Evolutionary conservation across 345 rosid species (phyloP), one percentile per base, ranked within the genome.

Genomic region (Euphorbia pulcherrima): DNA sequence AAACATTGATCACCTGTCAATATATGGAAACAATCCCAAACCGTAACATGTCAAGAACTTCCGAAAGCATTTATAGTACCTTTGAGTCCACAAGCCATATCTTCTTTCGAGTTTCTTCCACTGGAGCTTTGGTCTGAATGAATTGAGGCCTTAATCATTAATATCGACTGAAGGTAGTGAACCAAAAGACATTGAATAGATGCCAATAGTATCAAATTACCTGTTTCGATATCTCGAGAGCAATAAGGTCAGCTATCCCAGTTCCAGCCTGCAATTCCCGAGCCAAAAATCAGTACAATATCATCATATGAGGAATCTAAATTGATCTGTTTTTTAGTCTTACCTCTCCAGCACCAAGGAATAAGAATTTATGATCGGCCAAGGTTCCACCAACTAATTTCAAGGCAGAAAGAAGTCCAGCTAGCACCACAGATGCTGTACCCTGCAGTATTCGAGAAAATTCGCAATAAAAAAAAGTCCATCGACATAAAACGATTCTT

Each of bases 21-120:
- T 39, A 14, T 17, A 20, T 7, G 17, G 23, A 39, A 28, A 7
- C 26, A 12, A 48, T 12, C n/a, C n/a, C 23, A 55, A 65, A 27
- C 8, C 30, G 23, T 4, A 61, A 9, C 20, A 41, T 21, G 10
- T 4, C 56, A 48, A 59, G 26, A 29, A 72, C 35, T 60, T 65
- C 39, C 30, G 51, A 62, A 8, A 28, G 50, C 64, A 58, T 64
- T 18, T 39, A 61, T 20, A n/a, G 33, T 84, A 92, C 96, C 92
- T 88, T 94, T 30, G 99, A 94, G 81, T 94, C 99, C 47, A 91
- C 96, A 29, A 94, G 97, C 99, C 99, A 94, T 59, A 94, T 82
- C 77, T 91, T 91, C 82, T 89, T 84, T 68, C 97, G 81, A 24
- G 86, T 80, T 75, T 91, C 96, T 75, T 88, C 92, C 16, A 91